A percentile compares a stretch with the other conserved stretches of the same genome.
Conservation (phyloP, 192 early-diverging fungal species). For the Pilobolus umbonatus region DNA sequence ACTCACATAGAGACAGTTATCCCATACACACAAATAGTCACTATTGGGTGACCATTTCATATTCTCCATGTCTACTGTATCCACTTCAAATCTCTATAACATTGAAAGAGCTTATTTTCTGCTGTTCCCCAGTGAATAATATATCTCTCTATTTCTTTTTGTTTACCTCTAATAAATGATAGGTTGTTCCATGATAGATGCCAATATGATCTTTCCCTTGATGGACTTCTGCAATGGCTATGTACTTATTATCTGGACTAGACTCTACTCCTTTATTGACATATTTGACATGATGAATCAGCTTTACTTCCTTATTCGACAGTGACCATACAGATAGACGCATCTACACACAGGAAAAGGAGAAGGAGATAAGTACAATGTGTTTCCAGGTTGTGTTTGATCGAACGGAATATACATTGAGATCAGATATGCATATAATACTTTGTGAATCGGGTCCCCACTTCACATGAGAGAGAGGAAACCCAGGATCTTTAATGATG, state of each 20-base stretch:
- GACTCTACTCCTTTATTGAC: constrained; percentile 51
- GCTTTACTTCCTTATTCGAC: constrained; percentile 42
- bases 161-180: constrained; percentile 56
- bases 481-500: constrained; percentile 54
- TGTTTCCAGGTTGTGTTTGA: no score
- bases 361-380: no score
- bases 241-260: constrained; percentile 58
- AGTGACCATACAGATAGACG: no score
- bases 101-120: not conserved
- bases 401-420: constrained; percentile 15
- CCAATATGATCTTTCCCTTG: constrained; percentile 62
- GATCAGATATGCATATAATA: constrained; percentile 9
- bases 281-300: constrained; percentile 70
- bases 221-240: constrained; percentile 51
- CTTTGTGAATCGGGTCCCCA: constrained; percentile 18
- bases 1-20: constrained; percentile 61
- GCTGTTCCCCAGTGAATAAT: not conserved
- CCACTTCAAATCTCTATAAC: constrained; percentile 58
- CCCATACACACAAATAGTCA: constrained; percentile 69
- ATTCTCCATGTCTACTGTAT: constrained; percentile 69
- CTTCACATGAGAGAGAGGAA: not conserved
- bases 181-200: constrained; percentile 64
- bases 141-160: not conserved
- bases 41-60: constrained; percentile 87
- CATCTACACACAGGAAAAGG: no score